Evolutionary conservation across 371 early-diverging fungal genomes (phyloP).

Genomic region (Mucor mucedo): DNA sequence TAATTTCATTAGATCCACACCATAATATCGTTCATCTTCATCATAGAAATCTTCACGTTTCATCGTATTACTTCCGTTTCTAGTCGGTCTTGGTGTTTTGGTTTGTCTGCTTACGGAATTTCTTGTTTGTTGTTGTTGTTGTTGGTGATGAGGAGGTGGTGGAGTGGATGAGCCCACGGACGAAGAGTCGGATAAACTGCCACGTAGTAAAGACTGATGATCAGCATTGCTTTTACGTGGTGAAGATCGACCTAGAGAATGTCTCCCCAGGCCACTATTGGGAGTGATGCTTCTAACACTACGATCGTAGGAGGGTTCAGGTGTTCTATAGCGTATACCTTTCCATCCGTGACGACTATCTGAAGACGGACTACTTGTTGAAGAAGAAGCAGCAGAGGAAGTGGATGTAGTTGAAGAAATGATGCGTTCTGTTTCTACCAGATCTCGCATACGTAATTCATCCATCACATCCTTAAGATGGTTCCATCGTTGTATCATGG

Average conservation of each 20-base stretch:
- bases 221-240: slow-evolving; percentile 7
- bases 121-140: slow-evolving; percentile 4
- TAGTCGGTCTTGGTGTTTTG: slow-evolving; percentile 21
- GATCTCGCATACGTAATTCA: slow-evolving; percentile 48
- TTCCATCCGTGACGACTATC: slow-evolving; percentile 24
- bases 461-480: slow-evolving; percentile 57
- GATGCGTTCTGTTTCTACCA: slow-evolving; percentile 53
- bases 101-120: slow-evolving; percentile 4
- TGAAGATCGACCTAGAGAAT: slow-evolving; percentile 10
- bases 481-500: slow-evolving; percentile 61
- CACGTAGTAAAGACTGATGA: slow-evolving; percentile 14
- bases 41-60: slow-evolving; percentile 33
- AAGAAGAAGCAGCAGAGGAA: slow-evolving; percentile 1
- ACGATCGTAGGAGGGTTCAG: slow-evolving; percentile 27
- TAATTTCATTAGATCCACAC: slow-evolving; percentile 23
- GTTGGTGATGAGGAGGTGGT: not conserved
- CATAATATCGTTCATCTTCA: slow-evolving; percentile 30
- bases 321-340: slow-evolving; percentile 39
- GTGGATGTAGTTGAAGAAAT: slow-evolving; percentile 15
- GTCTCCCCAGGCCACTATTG: slow-evolving; percentile 6
- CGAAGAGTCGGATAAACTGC: slow-evolving; percentile 26
- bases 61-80: slow-evolving; percentile 7
- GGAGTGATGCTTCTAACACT: slow-evolving; percentile 24
- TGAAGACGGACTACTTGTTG: slow-evolving; percentile 9
- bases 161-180: slow-evolving; percentile 19